Conservation (phyloP, 352 stramenopile species). For the Pilasporangium apinafurcum region DNA sequence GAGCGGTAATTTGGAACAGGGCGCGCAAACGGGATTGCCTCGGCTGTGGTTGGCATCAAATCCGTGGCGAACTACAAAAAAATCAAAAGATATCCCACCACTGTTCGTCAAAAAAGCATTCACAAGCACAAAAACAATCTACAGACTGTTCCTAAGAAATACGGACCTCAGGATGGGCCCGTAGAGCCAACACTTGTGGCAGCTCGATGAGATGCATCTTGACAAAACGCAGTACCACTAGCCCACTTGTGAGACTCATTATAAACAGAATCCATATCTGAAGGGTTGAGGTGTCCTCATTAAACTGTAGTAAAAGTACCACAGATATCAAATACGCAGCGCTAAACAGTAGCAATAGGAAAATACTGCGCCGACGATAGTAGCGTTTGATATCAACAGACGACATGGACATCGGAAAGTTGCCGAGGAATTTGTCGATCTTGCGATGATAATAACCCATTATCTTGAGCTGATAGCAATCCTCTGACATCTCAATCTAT, state of each 20-base stretch:
- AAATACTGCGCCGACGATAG: conserved; percentile 36
- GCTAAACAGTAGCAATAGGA: conserved; percentile 41
- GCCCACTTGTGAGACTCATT: conserved; percentile 41
- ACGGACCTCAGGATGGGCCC: conserved; percentile 57
- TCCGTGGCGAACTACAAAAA: conserved; percentile 40
- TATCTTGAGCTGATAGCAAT: conserved; percentile 74
- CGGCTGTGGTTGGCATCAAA: conserved; percentile 16
- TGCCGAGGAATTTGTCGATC: conserved; percentile 64
- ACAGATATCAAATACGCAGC: conserved; percentile 31
- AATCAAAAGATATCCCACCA: not conserved
- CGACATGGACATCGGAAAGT: conserved; percentile 41
- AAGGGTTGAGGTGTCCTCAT: conserved; percentile 20
- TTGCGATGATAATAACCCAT: conserved; percentile 82
- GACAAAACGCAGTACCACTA: conserved; percentile 59
- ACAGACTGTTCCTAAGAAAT: too few species aligned
- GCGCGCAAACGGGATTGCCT: conserved; percentile 58
- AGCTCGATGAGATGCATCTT: conserved; percentile 74
- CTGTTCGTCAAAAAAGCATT: not conserved
- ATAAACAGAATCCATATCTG: conserved; percentile 54
- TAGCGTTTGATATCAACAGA: conserved; percentile 37
- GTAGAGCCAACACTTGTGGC: conserved; percentile 56
- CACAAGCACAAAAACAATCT: not conserved
- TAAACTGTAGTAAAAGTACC: conserved; percentile 27
- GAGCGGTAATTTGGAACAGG: conserved; percentile 38
- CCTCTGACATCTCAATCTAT: conserved; percentile 65